Conservation (phyloP, 345 rosid genomes). For the Clarkia xantiana region DNA sequence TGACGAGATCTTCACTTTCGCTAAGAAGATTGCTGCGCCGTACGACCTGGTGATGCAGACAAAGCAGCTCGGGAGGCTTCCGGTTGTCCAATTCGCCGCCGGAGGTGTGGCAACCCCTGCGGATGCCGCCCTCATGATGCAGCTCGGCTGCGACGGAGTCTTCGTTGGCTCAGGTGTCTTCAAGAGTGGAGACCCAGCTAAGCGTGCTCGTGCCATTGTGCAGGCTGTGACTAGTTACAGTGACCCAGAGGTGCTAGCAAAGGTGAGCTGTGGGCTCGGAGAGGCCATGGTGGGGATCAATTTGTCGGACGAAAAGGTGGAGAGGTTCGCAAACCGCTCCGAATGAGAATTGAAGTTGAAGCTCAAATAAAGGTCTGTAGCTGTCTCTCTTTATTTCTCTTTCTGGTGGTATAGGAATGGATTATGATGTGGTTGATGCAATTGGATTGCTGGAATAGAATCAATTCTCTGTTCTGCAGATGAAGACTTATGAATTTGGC, state of each 20-base stretch:
- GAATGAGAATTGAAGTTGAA: conserved; percentile 13
- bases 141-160: conserved; percentile 59
- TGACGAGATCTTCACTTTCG: conserved; percentile 57
- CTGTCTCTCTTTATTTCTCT: too few species aligned
- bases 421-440: too few species aligned
- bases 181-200: conserved; percentile 56
- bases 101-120: conserved; percentile 75
- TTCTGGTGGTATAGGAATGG: too few species aligned
- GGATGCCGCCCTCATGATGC: conserved; percentile 74
- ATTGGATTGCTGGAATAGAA: too few species aligned
- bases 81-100: conserved; percentile 59
- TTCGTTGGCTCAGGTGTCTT: conserved; percentile 60
- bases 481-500: too few species aligned
- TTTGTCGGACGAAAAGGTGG: conserved; percentile 48
- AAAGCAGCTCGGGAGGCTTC: conserved; percentile 55
- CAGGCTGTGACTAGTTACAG: conserved; percentile 54
- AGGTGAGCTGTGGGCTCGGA: conserved; percentile 57
- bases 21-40: conserved; percentile 55
- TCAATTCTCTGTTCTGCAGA: too few species aligned
- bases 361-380: too few species aligned
- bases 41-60: conserved; percentile 59
- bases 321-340: conserved; percentile 60
- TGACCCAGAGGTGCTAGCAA: conserved; percentile 45
- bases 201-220: conserved; percentile 52
- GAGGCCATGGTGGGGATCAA: conserved; percentile 73